These are phyloP conservation scores for Chamaecyparis obtusa DNA, from an alignment of 75 land plant genomes.

Conservation along the genomic window DNA sequence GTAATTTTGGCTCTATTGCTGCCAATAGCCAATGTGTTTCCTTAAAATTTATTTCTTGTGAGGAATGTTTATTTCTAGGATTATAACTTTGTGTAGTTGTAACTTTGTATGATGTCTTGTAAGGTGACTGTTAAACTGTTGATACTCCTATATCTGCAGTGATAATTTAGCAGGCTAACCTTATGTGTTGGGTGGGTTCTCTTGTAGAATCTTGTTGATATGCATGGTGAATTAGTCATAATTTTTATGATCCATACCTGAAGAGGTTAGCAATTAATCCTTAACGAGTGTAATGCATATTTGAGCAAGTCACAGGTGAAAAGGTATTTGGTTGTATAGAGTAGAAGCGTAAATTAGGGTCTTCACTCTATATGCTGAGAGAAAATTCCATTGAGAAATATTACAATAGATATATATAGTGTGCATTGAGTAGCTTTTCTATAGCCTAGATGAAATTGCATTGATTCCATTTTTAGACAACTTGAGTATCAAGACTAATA, in stretches of 20 bases:
- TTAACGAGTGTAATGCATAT: neutral
- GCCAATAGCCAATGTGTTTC: no score
- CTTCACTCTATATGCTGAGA: neutral
- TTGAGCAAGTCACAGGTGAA: no score
- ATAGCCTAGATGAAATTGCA: neutral
- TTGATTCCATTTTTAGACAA: no score
- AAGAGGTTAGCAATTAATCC: slow-evolving; percentile 1
- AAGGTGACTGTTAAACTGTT: neutral
- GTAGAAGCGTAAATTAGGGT: neutral
- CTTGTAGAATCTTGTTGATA: slow-evolving; percentile 5
- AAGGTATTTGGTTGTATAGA: neutral
- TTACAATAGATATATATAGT: neutral
- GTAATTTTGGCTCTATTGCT: neutral
- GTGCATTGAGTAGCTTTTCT: neutral
- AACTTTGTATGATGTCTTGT: neutral
- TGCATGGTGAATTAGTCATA: slow-evolving; percentile 6
- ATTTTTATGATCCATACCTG: neutral
- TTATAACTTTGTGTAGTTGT: neutral
- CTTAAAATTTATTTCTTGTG: neutral
- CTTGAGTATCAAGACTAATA: no score
- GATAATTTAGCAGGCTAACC: slow-evolving; percentile 4
- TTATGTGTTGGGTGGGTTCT: neutral
- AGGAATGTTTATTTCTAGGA: neutral
- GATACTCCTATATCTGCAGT: slow-evolving; percentile 2
- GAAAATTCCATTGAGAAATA: neutral